These are phyloP conservation scores for Beta corolliflora DNA, from an alignment of 179 eudicot genomes.

Conservation along the genomic window DNA sequence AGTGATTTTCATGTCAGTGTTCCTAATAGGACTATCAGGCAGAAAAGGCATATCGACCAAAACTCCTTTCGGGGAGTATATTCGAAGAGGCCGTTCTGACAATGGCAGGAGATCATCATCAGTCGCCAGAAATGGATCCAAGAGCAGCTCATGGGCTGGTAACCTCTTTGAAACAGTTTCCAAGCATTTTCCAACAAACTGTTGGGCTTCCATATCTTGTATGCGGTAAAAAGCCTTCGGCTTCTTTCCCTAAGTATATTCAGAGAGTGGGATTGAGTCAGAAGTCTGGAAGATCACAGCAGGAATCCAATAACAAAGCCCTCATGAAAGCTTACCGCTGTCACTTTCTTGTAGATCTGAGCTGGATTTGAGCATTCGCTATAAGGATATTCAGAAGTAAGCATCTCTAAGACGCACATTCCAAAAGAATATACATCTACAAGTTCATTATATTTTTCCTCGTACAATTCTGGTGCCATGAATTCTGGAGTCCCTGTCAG, in stretches of 20 bases:
- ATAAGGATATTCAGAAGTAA: constrained; percentile 70
- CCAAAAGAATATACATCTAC: constrained; percentile 78
- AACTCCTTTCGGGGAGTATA: constrained; percentile 30
- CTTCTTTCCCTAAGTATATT: constrained; percentile 58
- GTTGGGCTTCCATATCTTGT: constrained; percentile 53
- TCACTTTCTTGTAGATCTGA: constrained; percentile 75
- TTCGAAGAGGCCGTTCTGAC: constrained; percentile 22
- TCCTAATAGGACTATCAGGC: constrained; percentile 45
- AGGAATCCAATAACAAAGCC: background rate
- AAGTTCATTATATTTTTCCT: constrained; percentile 66
- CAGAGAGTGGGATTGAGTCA: constrained; percentile 12
- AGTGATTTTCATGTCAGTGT: constrained; percentile 76
- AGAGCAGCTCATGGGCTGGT: constrained; percentile 62
- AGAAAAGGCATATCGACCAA: constrained; percentile 47
- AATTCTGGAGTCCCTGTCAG: constrained; percentile 72
- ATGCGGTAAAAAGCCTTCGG: constrained; percentile 59
- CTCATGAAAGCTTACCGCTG: constrained; percentile 42
- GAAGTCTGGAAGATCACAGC: constrained; percentile 1
- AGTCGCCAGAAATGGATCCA: constrained; percentile 63
- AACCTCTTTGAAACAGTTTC: constrained; percentile 60
- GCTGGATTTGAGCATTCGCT: constrained; percentile 72
- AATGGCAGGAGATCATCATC: constrained; percentile 30
- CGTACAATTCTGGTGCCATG: constrained; percentile 80
- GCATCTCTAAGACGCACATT: constrained; percentile 76
- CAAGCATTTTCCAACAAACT: constrained; percentile 66